Conservation (phyloP, 306 rosid species). For the Phaseolus lunatus region DNA sequence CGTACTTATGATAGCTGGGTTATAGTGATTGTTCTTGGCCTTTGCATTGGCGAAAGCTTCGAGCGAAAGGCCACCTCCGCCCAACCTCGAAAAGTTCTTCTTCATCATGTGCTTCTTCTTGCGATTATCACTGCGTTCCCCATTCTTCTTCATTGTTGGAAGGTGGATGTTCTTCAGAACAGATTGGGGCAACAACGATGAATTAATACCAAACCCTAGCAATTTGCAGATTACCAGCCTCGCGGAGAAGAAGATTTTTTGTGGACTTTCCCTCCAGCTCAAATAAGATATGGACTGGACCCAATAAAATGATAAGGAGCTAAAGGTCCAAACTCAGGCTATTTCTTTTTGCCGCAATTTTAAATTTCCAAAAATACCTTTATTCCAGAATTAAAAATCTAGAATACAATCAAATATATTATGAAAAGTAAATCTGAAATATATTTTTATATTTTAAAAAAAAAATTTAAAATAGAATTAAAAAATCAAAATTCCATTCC, state of each 20-base stretch:
- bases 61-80: conserved; percentile 75
- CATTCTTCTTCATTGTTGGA: conserved; percentile 58
- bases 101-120: conserved; percentile 42
- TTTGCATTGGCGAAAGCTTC: conserved; percentile 67
- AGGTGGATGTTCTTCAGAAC: conserved; percentile 9
- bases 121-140: conserved; percentile 34
- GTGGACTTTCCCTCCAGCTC: not conserved
- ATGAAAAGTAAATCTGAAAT: too few species aligned
- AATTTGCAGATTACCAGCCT: not conserved
- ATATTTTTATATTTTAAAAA: too few species aligned
- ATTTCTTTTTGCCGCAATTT: too few species aligned
- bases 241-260: not conserved
- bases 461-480: too few species aligned
- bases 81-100: conserved; percentile 58
- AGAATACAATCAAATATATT: too few species aligned
- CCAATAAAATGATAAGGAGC: not conserved
- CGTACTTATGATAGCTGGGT: conserved; percentile 83
- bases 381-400: too few species aligned
- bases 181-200: not conserved
- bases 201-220: conserved; percentile 40
- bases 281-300: not conserved
- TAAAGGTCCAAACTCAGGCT: too few species aligned
- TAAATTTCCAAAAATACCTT: too few species aligned
- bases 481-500: too few species aligned
- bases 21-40: conserved; percentile 62